Evolutionary conservation across 108 stramenopile species (phyloP).

Genomic region (Hondaea fermentalgiana): DNA sequence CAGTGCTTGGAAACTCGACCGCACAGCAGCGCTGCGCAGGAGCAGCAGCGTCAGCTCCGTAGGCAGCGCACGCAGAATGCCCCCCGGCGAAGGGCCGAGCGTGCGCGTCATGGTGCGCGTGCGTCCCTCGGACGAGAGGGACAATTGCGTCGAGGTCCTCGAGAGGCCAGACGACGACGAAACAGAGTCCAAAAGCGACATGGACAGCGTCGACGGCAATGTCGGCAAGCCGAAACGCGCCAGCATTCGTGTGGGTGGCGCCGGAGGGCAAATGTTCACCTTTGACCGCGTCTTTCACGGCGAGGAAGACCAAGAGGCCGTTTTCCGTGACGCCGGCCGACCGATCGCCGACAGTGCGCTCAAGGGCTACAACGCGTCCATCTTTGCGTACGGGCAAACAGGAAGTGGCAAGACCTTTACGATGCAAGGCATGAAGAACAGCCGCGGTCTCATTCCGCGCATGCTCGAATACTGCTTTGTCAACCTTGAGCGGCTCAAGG

Average conservation of each 20-base stretch:
- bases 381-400: conserved; percentile 42
- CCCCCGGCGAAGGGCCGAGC: neutral
- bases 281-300: conserved; percentile 27
- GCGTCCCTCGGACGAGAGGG: neutral
- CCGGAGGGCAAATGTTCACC: neutral
- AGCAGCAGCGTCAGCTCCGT: neutral
- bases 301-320: neutral
- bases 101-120: conserved; percentile 13
- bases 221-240: neutral
- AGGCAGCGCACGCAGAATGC: neutral
- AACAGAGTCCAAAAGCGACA: neutral
- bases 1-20: neutral
- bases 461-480: conserved; percentile 18
- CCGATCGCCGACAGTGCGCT: conserved; percentile 23
- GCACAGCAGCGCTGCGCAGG: neutral
- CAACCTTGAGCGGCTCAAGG: neutral
- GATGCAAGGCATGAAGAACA: neutral
- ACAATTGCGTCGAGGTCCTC: neutral
- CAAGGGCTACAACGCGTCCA: conserved; percentile 26
- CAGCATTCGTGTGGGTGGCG: neutral
- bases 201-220: neutral
- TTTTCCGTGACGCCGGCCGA: conserved; percentile 18
- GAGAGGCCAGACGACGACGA: neutral
- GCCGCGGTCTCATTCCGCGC: conserved; percentile 23
- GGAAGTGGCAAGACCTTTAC: conserved; percentile 32